Conservation (phyloP, 352 stramenopile species). For the Thraustochytrium sp. region DNA sequence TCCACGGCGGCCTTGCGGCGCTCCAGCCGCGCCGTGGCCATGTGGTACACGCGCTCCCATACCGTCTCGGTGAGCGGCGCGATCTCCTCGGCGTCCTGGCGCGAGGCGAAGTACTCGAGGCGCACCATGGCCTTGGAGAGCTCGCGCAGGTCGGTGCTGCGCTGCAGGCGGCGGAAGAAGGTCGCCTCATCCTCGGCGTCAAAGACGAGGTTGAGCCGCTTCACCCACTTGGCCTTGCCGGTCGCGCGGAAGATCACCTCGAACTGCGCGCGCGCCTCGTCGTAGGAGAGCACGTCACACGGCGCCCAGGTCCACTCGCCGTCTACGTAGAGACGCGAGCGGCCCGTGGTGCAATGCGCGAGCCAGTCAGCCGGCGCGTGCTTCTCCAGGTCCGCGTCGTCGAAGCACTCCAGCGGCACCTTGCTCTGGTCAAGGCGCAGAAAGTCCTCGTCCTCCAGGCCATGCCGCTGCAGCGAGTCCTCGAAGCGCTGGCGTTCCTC, state of each 20-base stretch:
- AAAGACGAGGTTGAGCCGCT: conserved; percentile 44
- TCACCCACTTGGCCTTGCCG: conserved; percentile 42
- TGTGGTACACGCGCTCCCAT: conserved; percentile 27
- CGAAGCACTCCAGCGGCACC: conserved; percentile 23
- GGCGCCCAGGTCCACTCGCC: conserved; percentile 8
- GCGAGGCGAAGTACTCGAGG: conserved; percentile 39
- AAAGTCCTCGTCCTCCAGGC: conserved; percentile 39
- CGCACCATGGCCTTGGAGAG: conserved; percentile 40
- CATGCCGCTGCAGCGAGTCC: not conserved
- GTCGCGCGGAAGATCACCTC: conserved; percentile 30
- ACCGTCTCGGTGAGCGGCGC: conserved; percentile 15
- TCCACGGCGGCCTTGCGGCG: not conserved
- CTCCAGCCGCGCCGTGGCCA: not conserved
- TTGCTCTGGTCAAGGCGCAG: conserved; percentile 34
- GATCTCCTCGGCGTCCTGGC: conserved; percentile 19
- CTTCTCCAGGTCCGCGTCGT: conserved; percentile 20
- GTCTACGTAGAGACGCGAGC: conserved; percentile 1
- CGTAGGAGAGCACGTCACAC: conserved; percentile 2
- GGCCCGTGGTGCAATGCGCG: not conserved
- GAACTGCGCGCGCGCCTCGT: not conserved
- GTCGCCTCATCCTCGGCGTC: not conserved
- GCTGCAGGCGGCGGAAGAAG: not conserved
- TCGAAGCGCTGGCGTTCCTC: not conserved
- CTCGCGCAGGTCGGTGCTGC: not conserved
- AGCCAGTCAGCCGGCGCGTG: not conserved